Base-by-base conservation (phyloP, 1,284 basidiomycete genomes). In the Puccinia coronata region DNA sequence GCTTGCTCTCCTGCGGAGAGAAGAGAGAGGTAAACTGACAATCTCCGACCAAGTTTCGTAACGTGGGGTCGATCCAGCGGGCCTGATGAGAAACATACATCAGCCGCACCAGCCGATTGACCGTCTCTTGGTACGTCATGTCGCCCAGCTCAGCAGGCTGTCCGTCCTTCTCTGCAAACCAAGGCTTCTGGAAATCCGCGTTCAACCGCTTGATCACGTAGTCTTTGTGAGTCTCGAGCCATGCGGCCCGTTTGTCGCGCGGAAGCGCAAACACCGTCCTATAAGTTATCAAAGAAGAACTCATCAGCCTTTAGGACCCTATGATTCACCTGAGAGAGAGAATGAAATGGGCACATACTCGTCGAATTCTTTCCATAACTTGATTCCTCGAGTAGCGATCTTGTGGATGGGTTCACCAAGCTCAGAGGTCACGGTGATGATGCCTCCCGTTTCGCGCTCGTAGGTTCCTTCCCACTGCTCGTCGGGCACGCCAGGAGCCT, bases 331-430 rank as follows among this genome's bases (percentile, higher is more conserved):
- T 6, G 25, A 53, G 20, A 23, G 82, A 9, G 28, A 23, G 20
- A n/a, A 25, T 28, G 20, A 65, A 47, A 59, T 1, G 63, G 4
- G 11, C 11, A 51, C 67, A 47, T 69, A 82, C 84, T 97, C 92
- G 86, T 99, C 97, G 85, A 98, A 97, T 88, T 99, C 95, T 87
- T 94, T 94, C 96, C 96, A 99, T 70, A 99, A 89, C 88, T 94
- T 97, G 86, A 98, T 94, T 79, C 90, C 97, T 73, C 97, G 93
- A 71, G 92, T 99, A 74, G 96, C 95, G 86, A 98, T 93, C 89
- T 99, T 98, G 89, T 99, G 96, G 85, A 99, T 99, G 36, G 96
- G 96, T 87, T 99, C 97, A 74, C 96, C 96, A 70, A 99, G 91
- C 89, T 99, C 97, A 3, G 96, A 98, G 84, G 92, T 93, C 83